Percentiles rank a stretch among this genome's conserved stretches.
phyloP scores from a whole-genome alignment of 257 asterid species.

The Jacaranda mimosifolia region DNA sequence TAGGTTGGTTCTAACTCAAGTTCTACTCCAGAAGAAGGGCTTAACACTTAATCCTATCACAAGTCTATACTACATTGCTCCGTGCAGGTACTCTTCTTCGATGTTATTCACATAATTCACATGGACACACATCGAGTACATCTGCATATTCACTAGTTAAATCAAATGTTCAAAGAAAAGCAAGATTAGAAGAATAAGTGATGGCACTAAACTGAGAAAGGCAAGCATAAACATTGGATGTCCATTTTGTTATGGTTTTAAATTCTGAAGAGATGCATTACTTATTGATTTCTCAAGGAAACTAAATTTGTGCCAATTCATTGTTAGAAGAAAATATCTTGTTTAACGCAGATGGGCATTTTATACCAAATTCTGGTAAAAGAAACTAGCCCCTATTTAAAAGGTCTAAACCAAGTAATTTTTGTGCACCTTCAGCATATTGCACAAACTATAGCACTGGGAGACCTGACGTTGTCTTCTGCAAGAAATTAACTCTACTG shows the following conservation, averaged over 20 bases:
- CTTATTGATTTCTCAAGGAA: slow-evolving; percentile 6
- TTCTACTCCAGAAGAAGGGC: slow-evolving; percentile 95
- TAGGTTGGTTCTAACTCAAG: slow-evolving; percentile 96
- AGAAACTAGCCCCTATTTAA: not conserved
- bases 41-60: slow-evolving; percentile 93
- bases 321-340: slow-evolving; percentile 3
- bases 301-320: not conserved
- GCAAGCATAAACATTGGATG: not conserved
- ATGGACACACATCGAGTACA: not conserved
- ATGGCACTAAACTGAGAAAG: not conserved
- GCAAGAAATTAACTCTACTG: not conserved
- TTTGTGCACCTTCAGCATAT: not conserved
- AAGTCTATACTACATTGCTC: slow-evolving; percentile 97
- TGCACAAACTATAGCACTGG: not conserved
- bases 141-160: slow-evolving; percentile 12
- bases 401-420: not conserved
- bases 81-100: slow-evolving; percentile 83
- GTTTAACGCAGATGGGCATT: not conserved
- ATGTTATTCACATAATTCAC: slow-evolving; percentile 26
- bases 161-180: not conserved
- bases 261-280: slow-evolving; percentile 20
- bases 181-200: slow-evolving; percentile 1
- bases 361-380: too few relatives aligned
- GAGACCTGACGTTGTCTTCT: slow-evolving; percentile 23
- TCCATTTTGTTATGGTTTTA: not conserved